These are phyloP conservation scores for Rosa rugosa DNA, from an alignment of 306 rosid genomes.

Conservation along the genomic window DNA sequence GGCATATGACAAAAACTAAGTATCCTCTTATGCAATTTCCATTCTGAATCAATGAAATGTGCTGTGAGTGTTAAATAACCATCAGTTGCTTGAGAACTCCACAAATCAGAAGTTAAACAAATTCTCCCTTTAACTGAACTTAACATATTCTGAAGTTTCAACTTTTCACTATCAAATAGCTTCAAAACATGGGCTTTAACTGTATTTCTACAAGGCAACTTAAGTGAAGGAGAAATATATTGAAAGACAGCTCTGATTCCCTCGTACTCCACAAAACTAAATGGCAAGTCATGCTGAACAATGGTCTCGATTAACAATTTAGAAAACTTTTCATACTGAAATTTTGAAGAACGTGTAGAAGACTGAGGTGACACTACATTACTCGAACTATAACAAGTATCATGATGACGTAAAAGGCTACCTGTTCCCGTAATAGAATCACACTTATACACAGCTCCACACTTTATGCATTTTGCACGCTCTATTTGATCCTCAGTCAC, in stretches of 20 bases:
- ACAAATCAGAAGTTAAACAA: neutral
- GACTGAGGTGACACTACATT: neutral
- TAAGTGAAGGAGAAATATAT: neutral
- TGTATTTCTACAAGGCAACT: neutral
- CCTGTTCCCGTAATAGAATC: no score
- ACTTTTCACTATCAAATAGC: neutral
- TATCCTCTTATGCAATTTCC: neutral
- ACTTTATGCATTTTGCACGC: no score
- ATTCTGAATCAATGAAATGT: neutral
- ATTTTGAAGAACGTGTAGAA: neutral
- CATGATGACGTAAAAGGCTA: no score
- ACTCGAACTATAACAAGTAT: no score
- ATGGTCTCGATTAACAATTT: neutral
- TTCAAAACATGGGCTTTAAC: neutral
- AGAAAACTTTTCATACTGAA: no score
- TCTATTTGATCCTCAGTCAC: no score
- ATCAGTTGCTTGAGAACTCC: neutral
- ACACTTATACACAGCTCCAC: no score
- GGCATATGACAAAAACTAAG: neutral
- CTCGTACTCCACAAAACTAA: neutral
- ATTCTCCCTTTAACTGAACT: neutral
- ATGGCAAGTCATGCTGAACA: neutral
- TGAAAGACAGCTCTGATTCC: neutral
- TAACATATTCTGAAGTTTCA: neutral
- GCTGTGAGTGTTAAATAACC: neutral